Evolutionary conservation across 78 protist genomes (phyloP).

Genomic region (Dictyostelium brefeldianum): DNA sequence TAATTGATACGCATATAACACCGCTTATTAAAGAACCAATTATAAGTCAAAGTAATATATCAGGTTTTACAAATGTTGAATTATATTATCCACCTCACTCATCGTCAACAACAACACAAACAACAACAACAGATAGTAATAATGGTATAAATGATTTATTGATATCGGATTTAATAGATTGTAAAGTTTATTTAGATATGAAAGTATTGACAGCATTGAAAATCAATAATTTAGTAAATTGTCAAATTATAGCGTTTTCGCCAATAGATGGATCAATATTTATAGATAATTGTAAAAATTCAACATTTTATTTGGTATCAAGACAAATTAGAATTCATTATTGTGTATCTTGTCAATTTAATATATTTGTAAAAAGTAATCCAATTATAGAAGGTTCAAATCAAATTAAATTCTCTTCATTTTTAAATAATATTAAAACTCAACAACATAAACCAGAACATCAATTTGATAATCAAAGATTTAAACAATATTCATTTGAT

Average conservation of each 20-base stretch:
- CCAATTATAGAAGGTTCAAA: slow-evolving; percentile 61
- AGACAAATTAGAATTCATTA: slow-evolving; percentile 74
- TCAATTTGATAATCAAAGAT: not conserved
- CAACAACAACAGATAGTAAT: not conserved
- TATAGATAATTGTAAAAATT: slow-evolving; percentile 46
- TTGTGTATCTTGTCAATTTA: slow-evolving; percentile 16
- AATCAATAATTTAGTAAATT: not conserved
- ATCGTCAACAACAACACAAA: not conserved
- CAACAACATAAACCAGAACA: not conserved
- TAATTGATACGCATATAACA: not conserved
- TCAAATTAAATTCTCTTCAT: slow-evolving; percentile 39
- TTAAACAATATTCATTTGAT: not conserved
- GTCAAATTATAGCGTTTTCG: not conserved
- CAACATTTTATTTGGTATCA: slow-evolving; percentile 1
- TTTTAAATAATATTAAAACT: not conserved
- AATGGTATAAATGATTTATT: slow-evolving; percentile 39
- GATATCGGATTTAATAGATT: slow-evolving; percentile 25
- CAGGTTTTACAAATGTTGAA: not conserved
- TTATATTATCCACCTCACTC: slow-evolving; percentile 8
- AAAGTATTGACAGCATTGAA: slow-evolving; percentile 23
- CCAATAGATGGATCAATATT: slow-evolving; percentile 60
- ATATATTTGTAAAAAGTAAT: slow-evolving; percentile 54
- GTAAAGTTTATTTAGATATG: slow-evolving; percentile 7
- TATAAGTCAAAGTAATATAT: not conserved
- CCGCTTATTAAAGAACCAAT: slow-evolving; percentile 2